These are phyloP conservation scores for Arthroderma uncinatum DNA, from an alignment of 2,329 filamentous ascomycete genomes.

Conservation along the genomic window DNA sequence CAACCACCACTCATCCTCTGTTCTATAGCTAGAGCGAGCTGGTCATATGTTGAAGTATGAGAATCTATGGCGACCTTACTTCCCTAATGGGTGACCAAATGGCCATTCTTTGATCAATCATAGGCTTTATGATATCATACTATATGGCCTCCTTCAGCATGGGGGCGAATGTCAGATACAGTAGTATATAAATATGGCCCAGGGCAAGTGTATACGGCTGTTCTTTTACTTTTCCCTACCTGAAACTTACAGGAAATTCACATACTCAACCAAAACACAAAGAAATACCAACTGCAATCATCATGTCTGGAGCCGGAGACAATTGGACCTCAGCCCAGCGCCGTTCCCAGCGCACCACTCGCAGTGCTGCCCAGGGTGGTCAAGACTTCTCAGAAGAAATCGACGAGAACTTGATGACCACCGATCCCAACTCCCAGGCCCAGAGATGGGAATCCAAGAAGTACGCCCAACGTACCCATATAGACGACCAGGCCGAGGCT, in stretches of 20 bases:
- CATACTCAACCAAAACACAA: neutral
- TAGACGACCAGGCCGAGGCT: neutral
- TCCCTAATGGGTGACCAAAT: neutral
- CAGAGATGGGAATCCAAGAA: constrained; percentile 8
- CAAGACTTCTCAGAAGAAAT: constrained; percentile 8
- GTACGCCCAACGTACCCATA: constrained; percentile 1
- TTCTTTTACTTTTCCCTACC: neutral
- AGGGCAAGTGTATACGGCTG: neutral
- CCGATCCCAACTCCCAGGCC: constrained; percentile 1
- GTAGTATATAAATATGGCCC: neutral
- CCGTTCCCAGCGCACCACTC: constrained; percentile 6
- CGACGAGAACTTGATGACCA: neutral
- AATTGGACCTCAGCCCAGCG: constrained; percentile 9
- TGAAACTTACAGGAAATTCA: neutral
- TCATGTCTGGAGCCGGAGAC: constrained; percentile 12
- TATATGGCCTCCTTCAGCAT: neutral
- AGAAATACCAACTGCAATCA: neutral
- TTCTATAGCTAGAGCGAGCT: neutral
- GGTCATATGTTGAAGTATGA: neutral
- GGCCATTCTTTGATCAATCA: neutral
- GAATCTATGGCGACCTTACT: neutral
- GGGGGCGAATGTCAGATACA: neutral
- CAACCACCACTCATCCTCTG: neutral
- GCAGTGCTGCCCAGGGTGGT: neutral
- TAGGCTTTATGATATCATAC: neutral